These are phyloP conservation scores for Neurospora sublineolata DNA, from an alignment of 495 filamentous ascomycete species.

Conservation along the genomic window DNA sequence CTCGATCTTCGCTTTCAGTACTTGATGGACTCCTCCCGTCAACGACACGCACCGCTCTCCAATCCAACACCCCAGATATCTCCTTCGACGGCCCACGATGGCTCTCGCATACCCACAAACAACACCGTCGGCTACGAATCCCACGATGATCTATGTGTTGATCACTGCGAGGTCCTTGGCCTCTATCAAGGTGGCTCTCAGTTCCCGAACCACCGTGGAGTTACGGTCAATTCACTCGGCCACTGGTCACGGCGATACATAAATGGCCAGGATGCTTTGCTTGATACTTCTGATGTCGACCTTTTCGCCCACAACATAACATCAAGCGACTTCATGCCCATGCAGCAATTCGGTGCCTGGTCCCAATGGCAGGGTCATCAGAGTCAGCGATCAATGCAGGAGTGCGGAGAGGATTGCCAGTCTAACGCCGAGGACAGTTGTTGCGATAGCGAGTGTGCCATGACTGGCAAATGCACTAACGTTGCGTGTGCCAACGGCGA, in stretches of 20 bases:
- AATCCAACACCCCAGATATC: not conserved
- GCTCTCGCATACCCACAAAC: conserved; percentile 1
- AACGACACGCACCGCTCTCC: not conserved
- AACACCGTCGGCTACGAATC: conserved; percentile 13
- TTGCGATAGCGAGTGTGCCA: conserved; percentile 27
- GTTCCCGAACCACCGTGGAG: conserved; percentile 19
- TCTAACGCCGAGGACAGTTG: conserved; percentile 19
- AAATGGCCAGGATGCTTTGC: not conserved
- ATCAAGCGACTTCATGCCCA: not conserved
- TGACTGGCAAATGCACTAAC: conserved; percentile 26
- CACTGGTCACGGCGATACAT: not conserved
- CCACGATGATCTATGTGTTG: conserved; percentile 32
- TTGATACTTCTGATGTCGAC: not conserved
- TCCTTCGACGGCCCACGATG: conserved; percentile 14
- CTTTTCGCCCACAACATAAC: not conserved
- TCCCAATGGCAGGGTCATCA: not conserved
- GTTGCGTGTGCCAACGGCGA: conserved; percentile 20
- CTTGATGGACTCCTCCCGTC: not conserved
- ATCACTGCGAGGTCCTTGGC: conserved; percentile 24
- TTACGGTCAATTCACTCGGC: not conserved
- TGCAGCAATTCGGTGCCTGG: not conserved
- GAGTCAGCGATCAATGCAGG: conserved; percentile 6
- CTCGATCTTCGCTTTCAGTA: not conserved
- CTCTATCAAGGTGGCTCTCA: conserved; percentile 22
- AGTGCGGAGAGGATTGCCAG: conserved; percentile 20